Conservation (phyloP, 2,329 filamentous ascomycete species). For the Albifimbria verrucaria region DNA sequence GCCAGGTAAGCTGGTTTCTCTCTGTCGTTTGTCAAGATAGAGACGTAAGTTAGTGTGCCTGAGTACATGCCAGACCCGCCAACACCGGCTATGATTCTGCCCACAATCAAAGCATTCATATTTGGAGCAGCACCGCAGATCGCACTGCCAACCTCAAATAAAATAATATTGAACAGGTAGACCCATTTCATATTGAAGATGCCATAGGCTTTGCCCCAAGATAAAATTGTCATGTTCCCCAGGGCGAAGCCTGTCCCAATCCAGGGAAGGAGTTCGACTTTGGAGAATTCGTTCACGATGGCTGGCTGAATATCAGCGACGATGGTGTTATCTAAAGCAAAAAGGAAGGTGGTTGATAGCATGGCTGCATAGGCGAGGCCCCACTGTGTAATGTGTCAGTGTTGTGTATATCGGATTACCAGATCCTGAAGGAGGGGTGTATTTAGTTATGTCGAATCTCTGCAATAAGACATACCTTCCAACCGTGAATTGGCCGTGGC, state of each 20-base stretch:
- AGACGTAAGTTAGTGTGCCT: conserved; percentile 22
- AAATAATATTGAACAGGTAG: conserved; percentile 16
- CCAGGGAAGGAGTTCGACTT: conserved; percentile 37
- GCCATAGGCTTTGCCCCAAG: conserved; percentile 33
- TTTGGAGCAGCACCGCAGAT: conserved; percentile 36
- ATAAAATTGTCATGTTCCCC: conserved; percentile 31
- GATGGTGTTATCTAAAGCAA: conserved; percentile 46
- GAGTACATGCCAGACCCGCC: conserved; percentile 38
- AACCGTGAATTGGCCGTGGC: background rate
- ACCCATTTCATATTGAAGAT: conserved; percentile 42
- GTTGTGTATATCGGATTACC: no score
- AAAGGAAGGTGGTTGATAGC: conserved; percentile 28
- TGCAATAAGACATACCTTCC: background rate
- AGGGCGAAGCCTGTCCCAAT: conserved; percentile 34
- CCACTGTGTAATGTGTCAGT: conserved; percentile 7
- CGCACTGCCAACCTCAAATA: conserved; percentile 23
- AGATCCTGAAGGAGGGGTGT: background rate
- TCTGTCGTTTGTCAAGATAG: conserved; percentile 15
- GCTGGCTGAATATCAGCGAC: conserved; percentile 41
- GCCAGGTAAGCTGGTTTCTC: conserved; percentile 22
- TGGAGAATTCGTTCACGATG: conserved; percentile 31
- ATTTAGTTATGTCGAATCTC: background rate
- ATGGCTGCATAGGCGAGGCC: conserved; percentile 7
- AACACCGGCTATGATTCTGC: conserved; percentile 36
- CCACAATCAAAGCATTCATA: conserved; percentile 43